Conservation (phyloP, 2,329 filamentous ascomycete genomes). For the Xylariaceae sp. region DNA sequence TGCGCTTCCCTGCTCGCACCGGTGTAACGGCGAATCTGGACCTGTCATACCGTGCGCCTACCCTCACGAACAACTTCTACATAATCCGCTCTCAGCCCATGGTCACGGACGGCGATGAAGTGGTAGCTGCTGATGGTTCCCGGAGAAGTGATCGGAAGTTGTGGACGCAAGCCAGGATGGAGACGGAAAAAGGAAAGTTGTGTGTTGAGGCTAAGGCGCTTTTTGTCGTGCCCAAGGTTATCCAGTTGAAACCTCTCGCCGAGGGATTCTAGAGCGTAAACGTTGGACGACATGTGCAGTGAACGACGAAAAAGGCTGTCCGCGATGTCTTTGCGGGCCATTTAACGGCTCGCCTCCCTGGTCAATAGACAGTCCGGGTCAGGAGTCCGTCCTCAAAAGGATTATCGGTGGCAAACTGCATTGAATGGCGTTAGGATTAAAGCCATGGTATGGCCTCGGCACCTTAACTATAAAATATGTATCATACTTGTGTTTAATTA, state of each 20-base stretch:
- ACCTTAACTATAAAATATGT: no score
- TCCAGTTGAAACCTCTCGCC: constrained; percentile 39
- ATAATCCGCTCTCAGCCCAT: constrained; percentile 53
- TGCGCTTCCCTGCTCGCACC: constrained; percentile 44
- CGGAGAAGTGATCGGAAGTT: constrained; percentile 45
- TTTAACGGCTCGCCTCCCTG: no score
- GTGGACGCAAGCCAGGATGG: constrained; percentile 53
- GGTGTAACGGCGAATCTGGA: constrained; percentile 57
- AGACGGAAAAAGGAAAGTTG: constrained; percentile 52
- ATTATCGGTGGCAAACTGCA: no score
- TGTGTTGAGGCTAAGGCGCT: constrained; percentile 58
- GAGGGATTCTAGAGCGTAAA: constrained; percentile 35
- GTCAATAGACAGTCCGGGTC: no score
- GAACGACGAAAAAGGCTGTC: no score
- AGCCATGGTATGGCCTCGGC: no score
- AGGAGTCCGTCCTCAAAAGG: no score
- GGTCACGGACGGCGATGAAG: constrained; percentile 25
- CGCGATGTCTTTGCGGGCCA: no score
- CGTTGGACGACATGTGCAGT: not conserved
- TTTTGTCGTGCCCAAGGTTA: constrained; percentile 56
- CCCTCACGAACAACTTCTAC: constrained; percentile 61
- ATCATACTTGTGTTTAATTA: no score
- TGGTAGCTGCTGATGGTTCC: constrained; percentile 18
- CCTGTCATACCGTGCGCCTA: constrained; percentile 62
- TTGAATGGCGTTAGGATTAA: no score